Conservation (phyloP, 2,329 filamentous ascomycete genomes). For the Microcera coccophila region DNA sequence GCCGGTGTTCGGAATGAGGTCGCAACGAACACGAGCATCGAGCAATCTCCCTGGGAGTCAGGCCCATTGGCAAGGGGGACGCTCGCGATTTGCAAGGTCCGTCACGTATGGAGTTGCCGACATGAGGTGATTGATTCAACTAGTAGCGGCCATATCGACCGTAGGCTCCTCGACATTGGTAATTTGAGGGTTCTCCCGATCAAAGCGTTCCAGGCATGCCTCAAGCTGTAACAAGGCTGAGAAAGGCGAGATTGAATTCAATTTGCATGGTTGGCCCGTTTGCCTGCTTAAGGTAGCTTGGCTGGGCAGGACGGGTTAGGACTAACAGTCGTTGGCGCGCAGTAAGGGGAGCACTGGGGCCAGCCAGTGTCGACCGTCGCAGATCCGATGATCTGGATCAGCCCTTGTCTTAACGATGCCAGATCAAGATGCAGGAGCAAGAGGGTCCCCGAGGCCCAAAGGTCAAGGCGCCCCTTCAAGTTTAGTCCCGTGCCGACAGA, state of each 20-base stretch:
- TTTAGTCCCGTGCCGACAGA: not conserved
- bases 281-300: not conserved
- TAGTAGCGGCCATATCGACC: constrained; percentile 7
- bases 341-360: not conserved
- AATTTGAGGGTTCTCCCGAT: not conserved
- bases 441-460: constrained; percentile 5
- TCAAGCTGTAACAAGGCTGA: constrained; percentile 20
- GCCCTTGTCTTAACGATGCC: constrained; percentile 21
- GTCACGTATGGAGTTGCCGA: too few species aligned
- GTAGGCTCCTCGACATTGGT: constrained; percentile 23
- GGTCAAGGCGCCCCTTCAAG: constrained; percentile 1
- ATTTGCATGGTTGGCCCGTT: constrained; percentile 11
- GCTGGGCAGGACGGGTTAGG: not conserved
- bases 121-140: too few species aligned
- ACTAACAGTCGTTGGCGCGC: not conserved
- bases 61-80: too few species aligned
- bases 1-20: not conserved
- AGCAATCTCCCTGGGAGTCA: too few species aligned
- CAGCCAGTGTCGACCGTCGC: not conserved
- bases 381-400: constrained; percentile 29
- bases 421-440: constrained; percentile 24
- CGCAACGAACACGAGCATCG: not conserved
- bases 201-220: not conserved
- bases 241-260: constrained; percentile 21
- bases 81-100: too few species aligned